Conservation (phyloP, 2,329 filamentous ascomycete species). For the Ceratocystis colombiana region DNA sequence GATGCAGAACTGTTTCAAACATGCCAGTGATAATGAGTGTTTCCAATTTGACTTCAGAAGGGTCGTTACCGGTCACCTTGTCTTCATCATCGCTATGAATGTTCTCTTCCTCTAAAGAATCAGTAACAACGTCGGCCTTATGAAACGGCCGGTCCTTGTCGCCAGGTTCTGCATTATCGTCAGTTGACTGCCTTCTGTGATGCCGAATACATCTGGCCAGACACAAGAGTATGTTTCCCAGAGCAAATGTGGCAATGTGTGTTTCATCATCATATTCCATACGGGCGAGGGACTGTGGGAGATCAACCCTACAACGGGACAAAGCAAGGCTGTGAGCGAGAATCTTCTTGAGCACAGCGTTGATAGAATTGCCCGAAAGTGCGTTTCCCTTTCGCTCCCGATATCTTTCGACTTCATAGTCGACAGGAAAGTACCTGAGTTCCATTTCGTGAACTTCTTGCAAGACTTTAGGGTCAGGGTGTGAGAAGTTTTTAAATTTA, state of each 20-base stretch:
- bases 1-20: not conserved
- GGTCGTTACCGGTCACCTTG: not conserved
- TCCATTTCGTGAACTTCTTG: too few relatives aligned
- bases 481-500: too few relatives aligned
- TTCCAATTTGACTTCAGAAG: not conserved
- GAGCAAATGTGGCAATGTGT: not conserved
- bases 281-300: not conserved
- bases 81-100: slow-evolving; percentile 1
- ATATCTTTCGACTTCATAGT: not conserved
- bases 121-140: not conserved
- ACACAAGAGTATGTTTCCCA: not conserved
- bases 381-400: not conserved
- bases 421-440: not conserved
- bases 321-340: not conserved
- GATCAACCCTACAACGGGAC: not conserved
- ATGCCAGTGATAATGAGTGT: not conserved
- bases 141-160: not conserved
- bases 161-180: not conserved
- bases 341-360: not conserved
- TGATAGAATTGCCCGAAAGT: not conserved
- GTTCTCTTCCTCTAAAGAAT: not conserved
- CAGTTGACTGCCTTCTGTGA: not conserved
- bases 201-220: not conserved
- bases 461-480: too few relatives aligned
- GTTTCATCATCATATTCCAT: not conserved